Conservation (phyloP, 164 flowering plant genomes). For the Chloranthus sessilifolius region DNA sequence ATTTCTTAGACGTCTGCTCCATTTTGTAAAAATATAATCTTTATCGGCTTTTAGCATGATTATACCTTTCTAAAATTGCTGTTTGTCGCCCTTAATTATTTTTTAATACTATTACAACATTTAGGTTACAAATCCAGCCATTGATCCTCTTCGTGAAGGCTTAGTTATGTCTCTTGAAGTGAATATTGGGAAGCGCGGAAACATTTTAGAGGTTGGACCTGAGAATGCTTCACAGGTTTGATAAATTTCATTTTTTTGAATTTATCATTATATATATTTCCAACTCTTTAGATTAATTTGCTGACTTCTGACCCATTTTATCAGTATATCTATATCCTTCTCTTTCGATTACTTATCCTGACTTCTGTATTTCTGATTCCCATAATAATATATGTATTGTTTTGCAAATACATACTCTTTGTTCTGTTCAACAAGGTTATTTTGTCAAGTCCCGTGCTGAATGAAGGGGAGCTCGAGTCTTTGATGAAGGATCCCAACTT, state of each 20-base stretch:
- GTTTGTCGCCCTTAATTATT: neutral
- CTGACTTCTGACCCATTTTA: neutral
- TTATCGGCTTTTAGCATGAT: no score
- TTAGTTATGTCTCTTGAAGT: constrained; percentile 99
- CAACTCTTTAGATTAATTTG: neutral
- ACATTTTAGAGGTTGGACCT: constrained; percentile 93
- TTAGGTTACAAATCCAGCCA: constrained; percentile 99
- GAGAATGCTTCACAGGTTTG: constrained; percentile 99
- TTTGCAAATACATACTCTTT: no score
- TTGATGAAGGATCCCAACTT: constrained; percentile 66
- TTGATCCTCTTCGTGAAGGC: constrained; percentile 99
- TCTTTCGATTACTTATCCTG: no score
- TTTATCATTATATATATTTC: neutral
- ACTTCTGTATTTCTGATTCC: no score
- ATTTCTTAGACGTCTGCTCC: no score
- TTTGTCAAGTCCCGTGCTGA: constrained; percentile 85
- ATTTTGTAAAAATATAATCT: no score
- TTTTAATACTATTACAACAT: neutral
- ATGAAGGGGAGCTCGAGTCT: constrained; percentile 90
- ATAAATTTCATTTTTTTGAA: constrained; percentile 14
- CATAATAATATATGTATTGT: neutral
- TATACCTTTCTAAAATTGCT: neutral
- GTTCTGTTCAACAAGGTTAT: constrained; percentile 44
- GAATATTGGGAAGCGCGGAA: constrained; percentile 89
- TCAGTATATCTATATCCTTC: neutral